These are phyloP conservation scores for Herpetomonas muscarum DNA, from an alignment of 208 protist species.

Conservation along the genomic window DNA sequence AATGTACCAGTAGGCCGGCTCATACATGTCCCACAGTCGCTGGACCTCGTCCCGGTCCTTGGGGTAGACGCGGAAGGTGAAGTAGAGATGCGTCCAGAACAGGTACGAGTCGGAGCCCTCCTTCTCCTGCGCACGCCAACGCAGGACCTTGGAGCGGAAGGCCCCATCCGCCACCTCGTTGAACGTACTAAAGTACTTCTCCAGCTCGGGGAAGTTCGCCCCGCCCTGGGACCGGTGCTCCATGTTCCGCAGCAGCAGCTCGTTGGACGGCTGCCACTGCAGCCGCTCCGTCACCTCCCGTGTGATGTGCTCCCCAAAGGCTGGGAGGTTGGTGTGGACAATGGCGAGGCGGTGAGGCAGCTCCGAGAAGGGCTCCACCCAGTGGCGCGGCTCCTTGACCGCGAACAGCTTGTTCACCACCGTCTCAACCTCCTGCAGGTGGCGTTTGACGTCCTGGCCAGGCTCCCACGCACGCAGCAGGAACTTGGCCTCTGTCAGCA, in stretches of 20 bases:
- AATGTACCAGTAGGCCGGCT: slow-evolving; percentile 77
- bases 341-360: slow-evolving; percentile 76
- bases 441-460: slow-evolving; percentile 41
- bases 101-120: slow-evolving; percentile 77
- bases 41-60: slow-evolving; percentile 60
- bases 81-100: slow-evolving; percentile 87
- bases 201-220: slow-evolving; percentile 42
- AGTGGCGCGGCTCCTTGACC: slow-evolving; percentile 69
- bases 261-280: slow-evolving; percentile 46
- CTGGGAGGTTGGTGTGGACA: slow-evolving; percentile 68
- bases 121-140: slow-evolving; percentile 68
- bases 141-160: slow-evolving; percentile 70
- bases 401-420: slow-evolving; percentile 72
- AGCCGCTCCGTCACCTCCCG: slow-evolving; percentile 41
- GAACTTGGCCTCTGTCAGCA: slow-evolving; percentile 84
- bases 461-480: slow-evolving; percentile 73
- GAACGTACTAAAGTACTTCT: slow-evolving; percentile 56
- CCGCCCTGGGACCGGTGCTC: slow-evolving; percentile 60
- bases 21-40: slow-evolving; percentile 81
- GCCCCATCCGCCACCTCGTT: slow-evolving; percentile 61
- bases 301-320: slow-evolving; percentile 76
- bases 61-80: slow-evolving; percentile 79
- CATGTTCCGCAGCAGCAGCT: slow-evolving; percentile 65
- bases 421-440: slow-evolving; percentile 65
- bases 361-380: slow-evolving; percentile 77